Conservation (phyloP, 768 basidiomycete species). For the Boletus subparvulus region DNA sequence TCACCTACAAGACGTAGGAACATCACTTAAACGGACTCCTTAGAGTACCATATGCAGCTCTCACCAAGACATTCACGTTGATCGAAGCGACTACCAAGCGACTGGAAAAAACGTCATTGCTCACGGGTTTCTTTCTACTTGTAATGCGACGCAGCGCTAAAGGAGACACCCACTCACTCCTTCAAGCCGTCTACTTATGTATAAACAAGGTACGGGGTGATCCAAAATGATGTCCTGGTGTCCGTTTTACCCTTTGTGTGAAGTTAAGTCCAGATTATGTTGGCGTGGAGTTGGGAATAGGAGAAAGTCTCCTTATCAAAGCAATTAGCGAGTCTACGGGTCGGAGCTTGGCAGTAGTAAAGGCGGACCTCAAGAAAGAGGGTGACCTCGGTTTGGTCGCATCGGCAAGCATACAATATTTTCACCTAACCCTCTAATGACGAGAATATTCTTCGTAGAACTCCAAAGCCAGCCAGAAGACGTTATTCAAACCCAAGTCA, state of each 20-base stretch:
- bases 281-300: slow-evolving; percentile 94
- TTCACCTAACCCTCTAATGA: neutral
- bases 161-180: slow-evolving; percentile 69
- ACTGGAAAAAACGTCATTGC: slow-evolving; percentile 83
- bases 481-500: slow-evolving; percentile 90
- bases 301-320: slow-evolving; percentile 91
- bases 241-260: slow-evolving; percentile 3
- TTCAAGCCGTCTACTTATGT: slow-evolving; percentile 92
- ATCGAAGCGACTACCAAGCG: slow-evolving; percentile 97
- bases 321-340: slow-evolving; percentile 95
- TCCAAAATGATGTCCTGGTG: neutral
- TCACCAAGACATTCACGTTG: slow-evolving; percentile 81
- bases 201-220: slow-evolving; percentile 78
- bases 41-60: slow-evolving; percentile 92
- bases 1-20: neutral
- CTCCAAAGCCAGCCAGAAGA: slow-evolving; percentile 91
- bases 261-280: slow-evolving; percentile 94
- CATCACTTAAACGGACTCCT: neutral
- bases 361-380: slow-evolving; percentile 89
- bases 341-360: slow-evolving; percentile 77
- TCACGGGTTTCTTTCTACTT: slow-evolving; percentile 86
- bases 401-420: slow-evolving; percentile 55
- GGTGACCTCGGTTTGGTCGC: slow-evolving; percentile 96
- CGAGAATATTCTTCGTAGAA: slow-evolving; percentile 49
- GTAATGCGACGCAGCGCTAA: slow-evolving; percentile 85